Evolutionary conservation across 1,139 yeast species (phyloP).

Genomic region (Yamadazyma dendronema): DNA sequence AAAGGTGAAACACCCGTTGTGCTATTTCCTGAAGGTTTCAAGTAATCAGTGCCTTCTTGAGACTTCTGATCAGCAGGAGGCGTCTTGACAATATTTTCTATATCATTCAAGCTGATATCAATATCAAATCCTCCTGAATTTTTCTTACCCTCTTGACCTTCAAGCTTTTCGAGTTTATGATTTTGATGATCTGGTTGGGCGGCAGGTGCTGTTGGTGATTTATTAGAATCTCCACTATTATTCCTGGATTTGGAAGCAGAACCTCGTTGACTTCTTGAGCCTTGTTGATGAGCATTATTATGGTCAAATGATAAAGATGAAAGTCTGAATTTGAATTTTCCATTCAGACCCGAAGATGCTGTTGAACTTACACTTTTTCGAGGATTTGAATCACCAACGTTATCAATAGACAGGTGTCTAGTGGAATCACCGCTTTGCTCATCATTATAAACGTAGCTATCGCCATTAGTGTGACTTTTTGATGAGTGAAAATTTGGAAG

Average conservation of each 20-base stretch:
- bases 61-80: constrained; percentile 12
- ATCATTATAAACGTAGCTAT: background rate
- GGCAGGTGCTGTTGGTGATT: background rate
- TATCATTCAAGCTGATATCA: constrained; percentile 49
- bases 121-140: constrained; percentile 28
- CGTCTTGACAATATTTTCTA: constrained; percentile 51
- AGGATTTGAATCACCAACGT: background rate
- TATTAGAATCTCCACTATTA: constrained; percentile 8
- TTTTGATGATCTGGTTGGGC: background rate
- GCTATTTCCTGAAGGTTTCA: constrained; percentile 4
- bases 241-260: constrained; percentile 7
- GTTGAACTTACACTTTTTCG: constrained; percentile 22
- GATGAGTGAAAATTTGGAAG: constrained; percentile 4
- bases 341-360: constrained; percentile 16
- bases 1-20: constrained; percentile 8
- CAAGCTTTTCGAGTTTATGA: background rate
- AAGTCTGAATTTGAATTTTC: constrained; percentile 36
- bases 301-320: constrained; percentile 37
- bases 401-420: constrained; percentile 6
- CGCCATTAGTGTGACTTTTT: background rate
- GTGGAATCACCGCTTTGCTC: background rate
- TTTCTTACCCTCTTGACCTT: background rate
- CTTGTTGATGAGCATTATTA: constrained; percentile 13
- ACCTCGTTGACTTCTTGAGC: constrained; percentile 6
- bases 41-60: constrained; percentile 4